These are phyloP conservation scores for Rhizopus stolonifer DNA, from an alignment of 371 early-diverging fungal species.

Conservation along the genomic window DNA sequence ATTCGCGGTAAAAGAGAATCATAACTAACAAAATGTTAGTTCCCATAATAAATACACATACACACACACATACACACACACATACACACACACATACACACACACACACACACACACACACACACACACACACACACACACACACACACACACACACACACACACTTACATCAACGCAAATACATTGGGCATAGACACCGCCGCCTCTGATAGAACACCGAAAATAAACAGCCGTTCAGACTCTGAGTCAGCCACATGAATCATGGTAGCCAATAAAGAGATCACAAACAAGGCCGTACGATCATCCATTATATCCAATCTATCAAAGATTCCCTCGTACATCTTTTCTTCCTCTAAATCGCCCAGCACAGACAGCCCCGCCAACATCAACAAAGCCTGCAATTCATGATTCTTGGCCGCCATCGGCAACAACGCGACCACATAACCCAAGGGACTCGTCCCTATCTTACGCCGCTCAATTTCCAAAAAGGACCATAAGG, in stretches of 20 bases:
- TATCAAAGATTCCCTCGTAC: slow-evolving; percentile 63
- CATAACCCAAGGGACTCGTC: slow-evolving; percentile 64
- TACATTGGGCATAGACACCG: slow-evolving; percentile 68
- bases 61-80: no score
- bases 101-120: no score
- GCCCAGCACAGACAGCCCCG: slow-evolving; percentile 45
- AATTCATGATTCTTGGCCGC: slow-evolving; percentile 59
- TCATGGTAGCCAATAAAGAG: slow-evolving; percentile 72
- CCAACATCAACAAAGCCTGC: slow-evolving; percentile 55
- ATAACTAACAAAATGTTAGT: no score
- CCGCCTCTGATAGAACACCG: slow-evolving; percentile 77
- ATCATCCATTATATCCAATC: slow-evolving; percentile 59
- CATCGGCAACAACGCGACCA: slow-evolving; percentile 67
- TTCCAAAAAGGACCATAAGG: slow-evolving; percentile 65
- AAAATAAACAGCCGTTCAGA: slow-evolving; percentile 79
- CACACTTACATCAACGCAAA: slow-evolving; percentile 74
- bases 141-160: no score
- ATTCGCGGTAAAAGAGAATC: slow-evolving; percentile 69
- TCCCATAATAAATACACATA: no score
- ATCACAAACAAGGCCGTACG: slow-evolving; percentile 69
- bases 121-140: no score
- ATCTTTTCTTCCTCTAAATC: slow-evolving; percentile 44
- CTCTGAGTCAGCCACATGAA: slow-evolving; percentile 80
- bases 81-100: no score
- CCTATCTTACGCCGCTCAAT: slow-evolving; percentile 61